Percentiles rank a stretch among this genome's conserved stretches.
Evolutionary conservation across 345 rosid species (phyloP).

Genomic region (Syzygium jambos): DNA sequence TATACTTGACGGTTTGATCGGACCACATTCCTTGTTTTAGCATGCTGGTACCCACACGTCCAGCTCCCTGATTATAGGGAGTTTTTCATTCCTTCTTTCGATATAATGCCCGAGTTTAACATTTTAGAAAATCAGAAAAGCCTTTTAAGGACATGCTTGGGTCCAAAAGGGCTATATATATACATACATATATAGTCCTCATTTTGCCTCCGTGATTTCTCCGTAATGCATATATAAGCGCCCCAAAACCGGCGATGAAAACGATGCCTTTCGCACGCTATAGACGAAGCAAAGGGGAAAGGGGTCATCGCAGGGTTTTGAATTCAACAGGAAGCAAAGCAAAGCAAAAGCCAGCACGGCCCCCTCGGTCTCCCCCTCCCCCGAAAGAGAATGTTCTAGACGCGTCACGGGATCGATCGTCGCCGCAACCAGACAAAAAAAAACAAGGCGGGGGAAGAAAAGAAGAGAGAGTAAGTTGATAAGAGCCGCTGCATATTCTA

Average conservation of each 20-base stretch:
- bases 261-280: neutral
- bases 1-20: too few species aligned
- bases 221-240: neutral
- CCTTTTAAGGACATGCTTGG: too few species aligned
- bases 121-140: too few species aligned
- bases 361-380: too few species aligned
- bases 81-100: too few species aligned
- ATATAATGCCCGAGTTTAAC: too few species aligned
- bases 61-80: too few species aligned
- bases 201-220: neutral
- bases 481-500: neutral
- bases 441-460: too few species aligned
- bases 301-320: neutral
- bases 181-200: too few species aligned
- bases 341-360: too few species aligned
- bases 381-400: neutral
- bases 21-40: too few species aligned
- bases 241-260: neutral
- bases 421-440: neutral
- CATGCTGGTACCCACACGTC: rapidly evolving
- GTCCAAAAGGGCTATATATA: too few species aligned
- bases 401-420: neutral
- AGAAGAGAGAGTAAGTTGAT: neutral
- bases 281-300: neutral
- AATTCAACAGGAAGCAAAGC: neutral